These are phyloP conservation scores for Solanum stenotomum DNA, from an alignment of 257 asterid genomes.

Conservation along the genomic window DNA sequence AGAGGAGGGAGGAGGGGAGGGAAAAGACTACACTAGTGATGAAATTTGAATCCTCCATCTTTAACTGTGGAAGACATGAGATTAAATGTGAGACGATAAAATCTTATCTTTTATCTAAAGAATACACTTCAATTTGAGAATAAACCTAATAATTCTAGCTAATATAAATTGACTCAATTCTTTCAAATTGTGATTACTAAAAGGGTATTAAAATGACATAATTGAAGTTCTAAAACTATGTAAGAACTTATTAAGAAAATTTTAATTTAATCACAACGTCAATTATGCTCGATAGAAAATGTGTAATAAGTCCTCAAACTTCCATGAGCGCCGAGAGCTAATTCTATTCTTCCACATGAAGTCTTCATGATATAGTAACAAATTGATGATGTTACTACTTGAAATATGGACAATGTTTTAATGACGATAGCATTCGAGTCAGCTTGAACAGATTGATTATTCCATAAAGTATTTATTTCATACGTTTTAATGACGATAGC, in stretches of 20 bases:
- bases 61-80: not conserved
- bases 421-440: rapidly evolving
- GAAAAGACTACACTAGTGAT: not conserved
- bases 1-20: not conserved
- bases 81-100: not conserved
- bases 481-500: too few species aligned
- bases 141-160: not conserved
- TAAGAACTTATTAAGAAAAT: not conserved
- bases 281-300: not conserved
- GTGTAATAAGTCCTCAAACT: not conserved
- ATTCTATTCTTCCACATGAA: not conserved
- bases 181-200: not conserved
- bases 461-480: not conserved
- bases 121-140: not conserved
- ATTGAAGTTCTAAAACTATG: not conserved
- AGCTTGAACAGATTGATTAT: not conserved
- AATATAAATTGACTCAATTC: not conserved
- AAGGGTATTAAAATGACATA: not conserved
- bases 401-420: not conserved
- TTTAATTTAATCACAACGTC: not conserved
- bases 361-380: not conserved
- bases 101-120: not conserved
- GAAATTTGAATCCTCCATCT: not conserved
- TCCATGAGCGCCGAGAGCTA: not conserved
- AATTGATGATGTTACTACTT: not conserved